Base-by-base conservation (phyloP, 139 green algal genomes). In the Zygnema circumcarinatum region DNA sequence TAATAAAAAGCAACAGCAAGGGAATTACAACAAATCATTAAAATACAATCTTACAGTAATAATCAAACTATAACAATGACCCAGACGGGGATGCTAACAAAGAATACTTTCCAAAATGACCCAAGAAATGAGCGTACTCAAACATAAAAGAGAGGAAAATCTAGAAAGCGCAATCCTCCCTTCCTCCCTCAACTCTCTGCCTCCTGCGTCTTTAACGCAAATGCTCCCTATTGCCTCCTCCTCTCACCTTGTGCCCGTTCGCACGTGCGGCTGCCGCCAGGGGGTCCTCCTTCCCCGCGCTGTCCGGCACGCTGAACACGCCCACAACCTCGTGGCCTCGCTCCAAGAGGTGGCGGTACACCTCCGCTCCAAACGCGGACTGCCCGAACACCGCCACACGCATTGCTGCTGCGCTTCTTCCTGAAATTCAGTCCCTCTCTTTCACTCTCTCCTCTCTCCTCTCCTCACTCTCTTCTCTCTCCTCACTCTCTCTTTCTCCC, bases 351-450 rank as follows among this genome's bases (percentile, higher is more conserved):
- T 67, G 33, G 35, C 31, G 33, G 35, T 67, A 83, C 32, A 67
- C 76, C 35, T 53, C 38, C 33, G 76, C 76, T 56, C 76, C 76
- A 47, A 83, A 83, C 31, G 38, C 35, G 11, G 76, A 83, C 21
- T 83, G 76, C 3, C 76, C 76, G 16, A 83, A 76, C 7, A 83
- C 76, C 3, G 76, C 76, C 31, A 83, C 76, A 62, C 47, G 47
- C 47, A 62, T 62, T 62, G 47, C 16, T 7, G 47, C 47, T 62
- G 47, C 47, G 16, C 16, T 62, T 62, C 7, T 62, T 62, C 16
- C 16, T 62, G 47, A 16, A 62, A 62, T 25, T 62, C 7, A 62
- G 16, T 16, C 47, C 16, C 47, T 62, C 47, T 62, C 47, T 62
- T 16, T 16, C 47, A 25, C 47, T 62, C 47, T 16, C 47, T 62